Base-by-base conservation (phyloP, 2,329 filamentous ascomycete genomes). In the Fusarium azukiicola region DNA sequence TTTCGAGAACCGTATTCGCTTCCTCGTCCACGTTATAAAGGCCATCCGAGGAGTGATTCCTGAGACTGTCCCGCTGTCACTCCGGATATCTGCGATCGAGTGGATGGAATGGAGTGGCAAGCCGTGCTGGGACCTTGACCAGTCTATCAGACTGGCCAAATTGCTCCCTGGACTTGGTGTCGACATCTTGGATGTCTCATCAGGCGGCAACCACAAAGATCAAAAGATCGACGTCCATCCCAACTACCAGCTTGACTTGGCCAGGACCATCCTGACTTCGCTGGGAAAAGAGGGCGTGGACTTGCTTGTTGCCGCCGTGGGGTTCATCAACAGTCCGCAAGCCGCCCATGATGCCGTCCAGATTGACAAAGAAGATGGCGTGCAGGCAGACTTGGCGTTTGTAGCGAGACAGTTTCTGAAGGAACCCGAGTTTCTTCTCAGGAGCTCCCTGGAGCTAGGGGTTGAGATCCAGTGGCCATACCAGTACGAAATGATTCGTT, bases 101-200 rank as follows among this genome's bases (percentile, higher is more conserved):
- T 64, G 61, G 61, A 23, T 42, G 90, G 91, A 94, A 78, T 83
- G 84, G 80, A 77, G 83, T 9, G 86, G 81, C 64, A 77, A 86
- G 78, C 87, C 87, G 5, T 90, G 87, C 54, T 98, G 96, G 96
- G 94, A 92, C 5, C 81, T 94, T 19, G 91, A 94, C 49, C 91
- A 97, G 78, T 81, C 74, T 61, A 84, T 84, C 71, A 75, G 74
- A 11, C 78, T 85, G 6, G 79, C 78, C 36, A 81, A 82, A 83
- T 88, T 95, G 19, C 91, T 98, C 0, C 95, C 96, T 0, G 92
- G 91, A 2, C 89, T 91, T 17, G 97, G 97, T 46, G 91, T 98
- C 61, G 97, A 98, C 84, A 88, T 98, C 23, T 90, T 98, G 40
- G 97, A 98, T 85, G 93, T 98, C 72, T 96, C 94, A 78, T 94